Evolutionary conservation across 805 yeast species (phyloP), one percentile per base, ranked within the genome.

Genomic region (Starmerella apis): DNA sequence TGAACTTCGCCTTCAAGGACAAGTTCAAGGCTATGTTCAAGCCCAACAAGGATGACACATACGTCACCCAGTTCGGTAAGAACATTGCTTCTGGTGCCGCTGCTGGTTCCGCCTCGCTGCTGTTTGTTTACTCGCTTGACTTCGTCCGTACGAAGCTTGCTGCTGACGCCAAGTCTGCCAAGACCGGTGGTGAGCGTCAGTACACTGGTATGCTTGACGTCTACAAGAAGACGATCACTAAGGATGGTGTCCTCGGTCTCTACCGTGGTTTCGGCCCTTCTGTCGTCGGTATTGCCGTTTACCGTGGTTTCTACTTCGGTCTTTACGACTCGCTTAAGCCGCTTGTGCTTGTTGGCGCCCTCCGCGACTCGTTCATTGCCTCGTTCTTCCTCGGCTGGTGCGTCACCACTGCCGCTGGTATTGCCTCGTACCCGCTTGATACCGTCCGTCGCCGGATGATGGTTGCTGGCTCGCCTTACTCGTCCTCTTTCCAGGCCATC

Each of bases 241-340:
- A 92, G 63, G 95, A 86, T 72, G 95, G 95, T 83, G 71, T 86
- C 73, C 87, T 90, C 64, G 95, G 95, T 83, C 78, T 86, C 71
- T 86, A 86, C 86, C 84, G 95, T 82, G 95, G 95, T 79, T 86
- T 86, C 87, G 82, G 86, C 72, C 95, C 95, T 70, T 86, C 95
- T 65, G 95, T 86, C 69, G 78, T 83, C 63, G 95, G 95, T 80
- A 86, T 86, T 68, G 76, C 86, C 75, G 95, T 85, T 67, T 86
- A 86, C 94, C 85, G 95, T 83, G 95, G 95, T 83, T 77, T 86
- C 69, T 86, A 86, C 86, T 86, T 86, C 73, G 95, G 95, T 83
- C 75, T 86, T 65, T 86, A 82, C 78, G 95, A 86, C 76, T 85
- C 95, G 66, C 76, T 86, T 70, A 86, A 86, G 78, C 95, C 95